A percentile compares a stretch with the other conserved stretches of the same genome.
Evolutionary conservation across 1,284 basidiomycete species (phyloP).

Genomic region (Trichosporon coremiiforme): DNA sequence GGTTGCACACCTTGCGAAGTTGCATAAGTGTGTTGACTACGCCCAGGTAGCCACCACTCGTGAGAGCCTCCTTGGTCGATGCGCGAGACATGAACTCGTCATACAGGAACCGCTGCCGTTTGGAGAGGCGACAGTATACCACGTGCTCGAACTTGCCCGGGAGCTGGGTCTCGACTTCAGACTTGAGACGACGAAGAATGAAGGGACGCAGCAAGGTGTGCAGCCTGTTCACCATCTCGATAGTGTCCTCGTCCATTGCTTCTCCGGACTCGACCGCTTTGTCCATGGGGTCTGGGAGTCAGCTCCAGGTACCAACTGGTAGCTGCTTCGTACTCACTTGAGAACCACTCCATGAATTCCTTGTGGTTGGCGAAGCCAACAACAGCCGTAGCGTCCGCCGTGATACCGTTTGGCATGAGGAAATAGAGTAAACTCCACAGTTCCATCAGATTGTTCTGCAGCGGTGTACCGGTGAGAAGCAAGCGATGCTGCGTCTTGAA

Average conservation of each 20-base stretch:
- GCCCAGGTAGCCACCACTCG: constrained; percentile 75
- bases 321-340: constrained; percentile 64
- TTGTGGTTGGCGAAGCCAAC: constrained; percentile 88
- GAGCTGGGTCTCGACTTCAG: constrained; percentile 93
- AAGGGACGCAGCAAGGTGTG: constrained; percentile 93
- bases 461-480: constrained; percentile 86
- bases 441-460: constrained; percentile 95
- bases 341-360: constrained; percentile 96
- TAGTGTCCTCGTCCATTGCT: constrained; percentile 76
- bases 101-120: constrained; percentile 93
- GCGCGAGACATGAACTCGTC: constrained; percentile 97
- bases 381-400: constrained; percentile 59
- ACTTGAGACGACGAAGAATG: constrained; percentile 88
- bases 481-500: constrained; percentile 87
- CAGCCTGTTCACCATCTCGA: constrained; percentile 83
- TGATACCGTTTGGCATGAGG: constrained; percentile 76
- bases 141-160: constrained; percentile 95
- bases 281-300: constrained; percentile 75
- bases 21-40: constrained; percentile 99
- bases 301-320: not conserved
- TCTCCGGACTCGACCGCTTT: constrained; percentile 88
- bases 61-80: constrained; percentile 80
- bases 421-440: constrained; percentile 95
- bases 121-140: constrained; percentile 86
- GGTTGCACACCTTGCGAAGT: constrained; percentile 90